These are phyloP conservation scores for Spizellomyces sp. DNA, from an alignment of 192 early-diverging fungal species.

Conservation along the genomic window DNA sequence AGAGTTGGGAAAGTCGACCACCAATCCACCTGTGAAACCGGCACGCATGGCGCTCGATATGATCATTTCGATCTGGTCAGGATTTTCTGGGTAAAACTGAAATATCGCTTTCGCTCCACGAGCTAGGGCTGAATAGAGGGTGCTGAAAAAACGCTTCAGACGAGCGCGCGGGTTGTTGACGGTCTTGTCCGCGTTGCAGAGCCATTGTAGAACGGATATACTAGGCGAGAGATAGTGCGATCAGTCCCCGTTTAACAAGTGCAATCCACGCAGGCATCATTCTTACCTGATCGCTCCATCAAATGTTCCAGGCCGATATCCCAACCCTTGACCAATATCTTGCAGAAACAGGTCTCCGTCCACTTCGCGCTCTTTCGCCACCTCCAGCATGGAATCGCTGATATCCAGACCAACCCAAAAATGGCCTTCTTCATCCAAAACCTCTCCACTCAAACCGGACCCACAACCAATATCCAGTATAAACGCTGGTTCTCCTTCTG, in stretches of 20 bases:
- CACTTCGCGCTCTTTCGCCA: slow-evolving; percentile 88
- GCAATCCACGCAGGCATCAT: neutral
- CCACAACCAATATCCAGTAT: slow-evolving; percentile 98
- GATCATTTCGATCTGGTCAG: slow-evolving; percentile 91
- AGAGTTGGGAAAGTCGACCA: slow-evolving; percentile 96
- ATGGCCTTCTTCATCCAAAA: slow-evolving; percentile 93
- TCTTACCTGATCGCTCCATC: slow-evolving; percentile 78
- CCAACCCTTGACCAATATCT: slow-evolving; percentile 94
- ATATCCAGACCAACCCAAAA: slow-evolving; percentile 98
- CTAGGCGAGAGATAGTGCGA: slow-evolving; percentile 27
- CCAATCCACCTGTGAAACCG: slow-evolving; percentile 94
- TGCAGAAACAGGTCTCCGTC: slow-evolving; percentile 95
- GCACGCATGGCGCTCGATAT: slow-evolving; percentile 83
- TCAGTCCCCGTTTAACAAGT: neutral
- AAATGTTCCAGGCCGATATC: slow-evolving; percentile 93
- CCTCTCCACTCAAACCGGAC: slow-evolving; percentile 93
- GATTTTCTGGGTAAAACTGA: slow-evolving; percentile 98
- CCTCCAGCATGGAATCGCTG: slow-evolving; percentile 88
- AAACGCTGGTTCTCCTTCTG: slow-evolving; percentile 69
- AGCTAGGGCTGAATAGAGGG: slow-evolving; percentile 85
- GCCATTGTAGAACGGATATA: slow-evolving; percentile 97
- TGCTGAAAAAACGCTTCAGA: slow-evolving; percentile 87
- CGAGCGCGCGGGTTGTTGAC: slow-evolving; percentile 83
- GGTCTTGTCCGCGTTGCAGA: slow-evolving; percentile 96
- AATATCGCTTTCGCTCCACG: slow-evolving; percentile 93